Conservation (phyloP, 2,329 filamentous ascomycete species). For the Dactylonectria estremocensis region DNA sequence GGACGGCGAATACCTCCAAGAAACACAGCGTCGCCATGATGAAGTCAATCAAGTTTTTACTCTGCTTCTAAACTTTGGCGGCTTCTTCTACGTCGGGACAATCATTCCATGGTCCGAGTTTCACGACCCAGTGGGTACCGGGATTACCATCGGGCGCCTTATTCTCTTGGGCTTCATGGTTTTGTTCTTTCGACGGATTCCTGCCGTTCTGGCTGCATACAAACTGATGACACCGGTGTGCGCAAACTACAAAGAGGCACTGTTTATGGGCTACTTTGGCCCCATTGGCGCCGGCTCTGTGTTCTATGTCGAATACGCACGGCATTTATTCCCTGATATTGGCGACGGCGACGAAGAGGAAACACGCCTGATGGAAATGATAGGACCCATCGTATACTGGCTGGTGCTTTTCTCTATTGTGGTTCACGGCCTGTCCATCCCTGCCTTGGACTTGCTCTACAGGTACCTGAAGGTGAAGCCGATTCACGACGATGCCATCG, state of each 20-base stretch:
- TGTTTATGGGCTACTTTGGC: slow-evolving; percentile 79
- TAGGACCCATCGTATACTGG: slow-evolving; percentile 59
- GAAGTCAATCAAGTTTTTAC: slow-evolving; percentile 72
- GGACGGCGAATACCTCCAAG: slow-evolving; percentile 70
- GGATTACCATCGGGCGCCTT: slow-evolving; percentile 66
- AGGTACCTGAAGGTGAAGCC: slow-evolving; percentile 52
- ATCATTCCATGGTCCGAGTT: slow-evolving; percentile 70
- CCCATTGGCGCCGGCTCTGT: slow-evolving; percentile 84
- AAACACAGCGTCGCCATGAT: slow-evolving; percentile 69
- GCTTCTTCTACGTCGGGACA: slow-evolving; percentile 72
- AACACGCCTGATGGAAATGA: slow-evolving; percentile 53
- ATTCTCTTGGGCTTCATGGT: slow-evolving; percentile 66
- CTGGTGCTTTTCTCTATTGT: slow-evolving; percentile 49
- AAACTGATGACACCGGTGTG: slow-evolving; percentile 67
- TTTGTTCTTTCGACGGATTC: slow-evolving; percentile 69
- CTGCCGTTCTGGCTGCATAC: slow-evolving; percentile 67
- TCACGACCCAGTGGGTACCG: slow-evolving; percentile 64
- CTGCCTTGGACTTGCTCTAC: slow-evolving; percentile 44
- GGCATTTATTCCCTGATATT: slow-evolving; percentile 57
- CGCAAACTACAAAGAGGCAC: slow-evolving; percentile 68
- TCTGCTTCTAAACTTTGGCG: slow-evolving; percentile 71
- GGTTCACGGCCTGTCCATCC: slow-evolving; percentile 60
- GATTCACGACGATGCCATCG: slow-evolving; percentile 48
- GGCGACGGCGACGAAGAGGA: slow-evolving; percentile 54
- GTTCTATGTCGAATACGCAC: slow-evolving; percentile 75